Base-by-base conservation (phyloP, 2,329 filamentous ascomycete genomes). In the Arthrobotrys conoides region DNA sequence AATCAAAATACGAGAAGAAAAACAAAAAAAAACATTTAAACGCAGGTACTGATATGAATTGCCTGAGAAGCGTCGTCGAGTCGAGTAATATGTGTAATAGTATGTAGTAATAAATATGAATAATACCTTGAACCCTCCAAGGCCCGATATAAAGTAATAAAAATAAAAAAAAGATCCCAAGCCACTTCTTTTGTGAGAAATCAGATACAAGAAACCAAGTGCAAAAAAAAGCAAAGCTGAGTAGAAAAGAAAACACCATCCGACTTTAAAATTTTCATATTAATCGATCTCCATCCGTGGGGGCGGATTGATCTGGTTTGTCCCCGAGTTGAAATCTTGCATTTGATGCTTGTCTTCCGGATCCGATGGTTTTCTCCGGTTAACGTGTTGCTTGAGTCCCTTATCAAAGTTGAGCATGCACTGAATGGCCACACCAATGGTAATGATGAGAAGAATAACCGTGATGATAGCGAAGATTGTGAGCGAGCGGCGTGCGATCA, bases 381-480 rank as follows among this genome's bases (percentile, higher is more conserved):
- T 88, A 75, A 99, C 89, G 84, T 98, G 94, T 9, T 90, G 91
- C 87, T 96, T 97, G 77, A 99, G 87, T 8, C 96, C 96, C 81
- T 91, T 91, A 84, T 91, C 89, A 86, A 98, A 99, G 86, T 98
- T 98, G 84, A 88, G 86, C 85, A 93, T 94, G 88, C 95, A 98
- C 82, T 95, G 88, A 83, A 92, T 90, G 46, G 93, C 94, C 82
- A 97, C 94, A 84, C 89, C 85, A 82, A 99, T 97, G 76, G 96
- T 99, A 80, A 94, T 86, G 65, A 98, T 86, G 82, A 99, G 93
- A 77, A 98, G 87, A 30, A 96, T 85, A 76, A 99, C 93, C 48
- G 96, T 97, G 82, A 99, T 91, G 80, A 97, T 90, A 65, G 96
- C 95, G 80, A 70, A 75, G 61, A 76, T 73, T 9, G 22, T 97